Percentiles rank a stretch among this genome's conserved stretches.
These are phyloP conservation scores for Pseudozyma hubeiensis DNA, from an alignment of 1,284 basidiomycete genomes.

Conservation along the genomic window DNA sequence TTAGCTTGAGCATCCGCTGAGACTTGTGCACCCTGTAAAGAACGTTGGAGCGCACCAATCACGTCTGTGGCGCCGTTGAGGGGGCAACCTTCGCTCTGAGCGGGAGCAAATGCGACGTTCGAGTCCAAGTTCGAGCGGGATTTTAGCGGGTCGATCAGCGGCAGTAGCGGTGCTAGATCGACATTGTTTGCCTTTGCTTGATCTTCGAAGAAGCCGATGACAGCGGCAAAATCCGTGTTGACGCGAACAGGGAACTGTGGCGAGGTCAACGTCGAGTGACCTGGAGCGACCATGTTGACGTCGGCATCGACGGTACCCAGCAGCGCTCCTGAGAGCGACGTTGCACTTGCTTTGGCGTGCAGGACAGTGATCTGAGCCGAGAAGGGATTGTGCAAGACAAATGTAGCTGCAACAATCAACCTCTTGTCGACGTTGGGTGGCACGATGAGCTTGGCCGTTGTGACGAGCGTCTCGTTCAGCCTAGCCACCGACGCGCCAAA, in stretches of 20 bases:
- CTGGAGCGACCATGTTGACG: slow-evolving; percentile 75
- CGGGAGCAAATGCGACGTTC: slow-evolving; percentile 71
- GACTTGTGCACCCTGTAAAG: slow-evolving; percentile 75
- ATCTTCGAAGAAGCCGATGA: slow-evolving; percentile 75
- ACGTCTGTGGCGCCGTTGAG: slow-evolving; percentile 72
- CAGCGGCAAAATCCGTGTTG: slow-evolving; percentile 75
- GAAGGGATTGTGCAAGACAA: slow-evolving; percentile 76
- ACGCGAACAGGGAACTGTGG: slow-evolving; percentile 75
- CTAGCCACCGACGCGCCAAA: slow-evolving; percentile 79
- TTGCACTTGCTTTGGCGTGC: slow-evolving; percentile 73
- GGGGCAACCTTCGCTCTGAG: slow-evolving; percentile 71
- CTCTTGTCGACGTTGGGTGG: slow-evolving; percentile 61
- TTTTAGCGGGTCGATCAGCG: slow-evolving; percentile 74
- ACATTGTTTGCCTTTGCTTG: slow-evolving; percentile 75
- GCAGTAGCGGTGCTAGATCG: slow-evolving; percentile 75
- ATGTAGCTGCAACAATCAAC: slow-evolving; percentile 26
- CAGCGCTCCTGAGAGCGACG: slow-evolving; percentile 67
- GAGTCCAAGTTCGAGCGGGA: slow-evolving; percentile 75
- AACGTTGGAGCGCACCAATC: slow-evolving; percentile 74
- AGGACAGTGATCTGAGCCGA: slow-evolving; percentile 79
- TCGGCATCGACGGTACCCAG: slow-evolving; percentile 72
- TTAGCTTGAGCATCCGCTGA: slow-evolving; percentile 70
- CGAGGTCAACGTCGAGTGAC: slow-evolving; percentile 76
- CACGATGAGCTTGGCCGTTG: slow-evolving; percentile 60
- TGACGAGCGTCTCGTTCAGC: slow-evolving; percentile 76